Percentiles rank a stretch among this genome's conserved stretches.
Conservation (phyloP, 495 filamentous ascomycete species). For the Pyrenopolyporus hunteri region DNA sequence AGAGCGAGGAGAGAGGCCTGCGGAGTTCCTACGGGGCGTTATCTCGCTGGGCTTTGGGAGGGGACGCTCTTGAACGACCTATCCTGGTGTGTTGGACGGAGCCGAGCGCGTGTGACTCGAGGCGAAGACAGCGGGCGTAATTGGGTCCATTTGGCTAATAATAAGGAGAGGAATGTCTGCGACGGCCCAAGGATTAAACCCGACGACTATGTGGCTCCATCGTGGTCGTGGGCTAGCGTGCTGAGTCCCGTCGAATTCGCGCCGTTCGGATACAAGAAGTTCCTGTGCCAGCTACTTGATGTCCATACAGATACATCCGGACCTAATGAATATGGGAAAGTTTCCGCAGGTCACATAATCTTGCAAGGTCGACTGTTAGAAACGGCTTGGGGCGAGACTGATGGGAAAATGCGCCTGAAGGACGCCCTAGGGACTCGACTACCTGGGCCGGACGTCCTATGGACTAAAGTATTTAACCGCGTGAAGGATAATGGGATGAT, state of each 20-base stretch:
- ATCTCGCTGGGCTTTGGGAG: not conserved
- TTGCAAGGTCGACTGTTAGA: not conserved
- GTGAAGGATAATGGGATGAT: constrained; percentile 2
- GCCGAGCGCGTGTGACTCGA: not conserved
- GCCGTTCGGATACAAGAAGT: not conserved
- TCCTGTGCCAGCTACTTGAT: not conserved
- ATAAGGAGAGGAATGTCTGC: not conserved
- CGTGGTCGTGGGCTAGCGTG: not conserved
- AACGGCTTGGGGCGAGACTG: not conserved
- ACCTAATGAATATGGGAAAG: not conserved
- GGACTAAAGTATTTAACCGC: not conserved
- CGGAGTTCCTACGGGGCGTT: not conserved
- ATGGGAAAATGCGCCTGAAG: not conserved
- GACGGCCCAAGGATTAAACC: not conserved
- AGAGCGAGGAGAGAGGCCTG: not conserved
- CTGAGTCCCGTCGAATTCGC: not conserved
- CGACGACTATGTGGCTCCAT: not conserved
- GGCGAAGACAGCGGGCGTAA: not conserved
- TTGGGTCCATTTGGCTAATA: not conserved
- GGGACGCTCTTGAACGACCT: not conserved
- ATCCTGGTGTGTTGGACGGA: constrained; percentile 1
- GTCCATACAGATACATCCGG: not conserved
- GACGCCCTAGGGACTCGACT: not conserved
- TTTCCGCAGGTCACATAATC: not conserved
- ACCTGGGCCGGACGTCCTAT: not conserved